Conservation (phyloP, 106 monocot genomes). For the Dendrobium officinale region DNA sequence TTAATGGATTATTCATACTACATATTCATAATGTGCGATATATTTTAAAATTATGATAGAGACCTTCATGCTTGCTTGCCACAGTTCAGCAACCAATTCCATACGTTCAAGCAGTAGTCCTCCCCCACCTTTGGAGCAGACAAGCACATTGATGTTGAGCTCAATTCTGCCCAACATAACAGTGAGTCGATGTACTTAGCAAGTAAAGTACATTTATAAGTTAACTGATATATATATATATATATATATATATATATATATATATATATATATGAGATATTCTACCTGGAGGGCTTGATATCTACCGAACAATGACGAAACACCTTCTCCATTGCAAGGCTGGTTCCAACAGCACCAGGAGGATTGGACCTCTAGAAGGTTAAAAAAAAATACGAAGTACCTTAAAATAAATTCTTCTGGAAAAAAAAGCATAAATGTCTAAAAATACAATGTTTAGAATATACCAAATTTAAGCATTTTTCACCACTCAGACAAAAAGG, state of each 20-base stretch:
- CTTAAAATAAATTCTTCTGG: not conserved
- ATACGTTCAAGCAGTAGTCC: conserved; percentile 83
- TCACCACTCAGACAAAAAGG: not conserved
- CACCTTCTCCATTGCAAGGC: conserved; percentile 91
- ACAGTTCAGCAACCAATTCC: conserved; percentile 86
- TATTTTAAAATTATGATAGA: not conserved
- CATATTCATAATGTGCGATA: not conserved
- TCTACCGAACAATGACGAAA: conserved; percentile 53
- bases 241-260: not conserved
- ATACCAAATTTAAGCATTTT: not conserved
- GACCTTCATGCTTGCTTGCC: conserved; percentile 92
- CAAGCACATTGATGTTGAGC: conserved; percentile 47
- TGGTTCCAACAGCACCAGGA: conserved; percentile 86
- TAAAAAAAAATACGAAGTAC: not conserved
- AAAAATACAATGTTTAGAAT: not conserved
- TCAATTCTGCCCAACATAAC: conserved; percentile 39
- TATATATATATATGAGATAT: not conserved
- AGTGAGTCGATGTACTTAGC: not conserved
- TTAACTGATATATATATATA: not conserved
- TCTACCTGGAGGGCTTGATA: conserved; percentile 55
- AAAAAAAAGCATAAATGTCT: not conserved
- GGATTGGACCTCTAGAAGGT: conserved; percentile 53
- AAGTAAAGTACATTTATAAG: not conserved
- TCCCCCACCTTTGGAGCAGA: conserved; percentile 94
- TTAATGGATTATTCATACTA: not conserved